Conservation (phyloP, 1,139 yeast genomes). For the Taphrina deformans region DNA sequence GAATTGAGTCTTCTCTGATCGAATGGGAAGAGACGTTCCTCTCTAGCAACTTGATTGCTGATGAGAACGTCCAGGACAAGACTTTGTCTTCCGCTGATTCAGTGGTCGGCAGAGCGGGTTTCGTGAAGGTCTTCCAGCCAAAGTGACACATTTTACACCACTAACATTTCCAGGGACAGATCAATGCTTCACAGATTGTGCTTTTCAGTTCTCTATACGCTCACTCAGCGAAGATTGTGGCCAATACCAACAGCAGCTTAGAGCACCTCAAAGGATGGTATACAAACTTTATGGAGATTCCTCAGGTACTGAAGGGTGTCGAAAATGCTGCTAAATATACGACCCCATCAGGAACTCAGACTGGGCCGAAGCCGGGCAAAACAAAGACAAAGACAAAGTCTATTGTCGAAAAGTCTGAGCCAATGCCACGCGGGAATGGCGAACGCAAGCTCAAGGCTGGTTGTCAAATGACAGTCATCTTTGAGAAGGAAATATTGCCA, state of each 20-base stretch:
- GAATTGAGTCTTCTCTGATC: conserved; percentile 33
- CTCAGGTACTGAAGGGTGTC: conserved; percentile 24
- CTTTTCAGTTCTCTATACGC: conserved; percentile 19
- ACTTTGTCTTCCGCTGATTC: conserved; percentile 32
- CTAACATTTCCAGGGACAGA: conserved; percentile 13
- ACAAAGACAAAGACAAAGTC: conserved; percentile 43
- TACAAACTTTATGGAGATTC: not conserved
- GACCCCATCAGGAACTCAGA: conserved; percentile 46
- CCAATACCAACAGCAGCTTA: not conserved
- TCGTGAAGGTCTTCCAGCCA: conserved; percentile 35
- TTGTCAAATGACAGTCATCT: conserved; percentile 41
- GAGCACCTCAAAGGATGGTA: conserved; percentile 15
- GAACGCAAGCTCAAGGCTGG: conserved; percentile 48
- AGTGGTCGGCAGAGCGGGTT: conserved; percentile 34
- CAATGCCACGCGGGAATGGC: conserved; percentile 38
- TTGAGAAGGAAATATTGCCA: conserved; percentile 53
- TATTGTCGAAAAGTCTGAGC: conserved; percentile 39
- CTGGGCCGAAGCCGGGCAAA: conserved; percentile 36
- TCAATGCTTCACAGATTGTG: conserved; percentile 22
- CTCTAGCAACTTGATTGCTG: conserved; percentile 42
- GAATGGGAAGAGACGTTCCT: conserved; percentile 41
- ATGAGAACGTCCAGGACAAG: conserved; percentile 38
- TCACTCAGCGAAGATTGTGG: not conserved
- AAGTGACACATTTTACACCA: not conserved
- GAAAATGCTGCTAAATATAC: conserved; percentile 41